Evolutionary conservation across 2,329 filamentous ascomycete genomes (phyloP), one percentile per base, ranked within the genome.

Genomic region (Alternaria burnsii): DNA sequence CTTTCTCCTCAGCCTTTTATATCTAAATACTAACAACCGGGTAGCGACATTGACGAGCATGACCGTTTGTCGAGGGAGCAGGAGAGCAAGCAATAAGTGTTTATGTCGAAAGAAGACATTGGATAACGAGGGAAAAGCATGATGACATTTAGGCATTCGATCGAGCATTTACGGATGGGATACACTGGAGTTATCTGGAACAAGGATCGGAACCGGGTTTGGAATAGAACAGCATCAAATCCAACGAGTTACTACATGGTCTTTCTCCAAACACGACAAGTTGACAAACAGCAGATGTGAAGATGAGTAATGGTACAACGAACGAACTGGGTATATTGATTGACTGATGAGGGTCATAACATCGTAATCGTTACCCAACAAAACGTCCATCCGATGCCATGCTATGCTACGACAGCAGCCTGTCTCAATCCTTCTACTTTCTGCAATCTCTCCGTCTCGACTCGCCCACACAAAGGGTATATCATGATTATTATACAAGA

Each of bases 21-120:
- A 5, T 11, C 11, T 18, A 9, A 16, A 20, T 40, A 5, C 79
- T 75, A 52, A 69, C 51, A 48, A 5, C 20, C 24, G 5, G 18
- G 61, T 57, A 87, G 84, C 34, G 92, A 97, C 77, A 97, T 98
- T 75, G 93, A 97, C 28, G 92, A 94, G 85, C 94, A 97, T 78
- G 94, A 98, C 81, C 81, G 82, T 61, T 78, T 89, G 59, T 91
- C 93, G 18, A 82, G 82, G 63, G 79, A 83, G 55, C 71, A 75
- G 51, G 72, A 74, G 65, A 32, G 56, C 28, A 66, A 66, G 61
- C 58, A 66, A 41, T 62, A 50, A 28, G 47, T 38, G 9, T 24
- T 16, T 7, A 16, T 11, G 4, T 41, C 5, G 11, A 41, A 22
- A 6, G 10, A 8, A 10, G 18, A n/a, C n/a, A n/a, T 11, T 14